Evolutionary conservation across 129 eudicot species (phyloP), one percentile per base, ranked within the genome.

Genomic region (Arctium lappa): DNA sequence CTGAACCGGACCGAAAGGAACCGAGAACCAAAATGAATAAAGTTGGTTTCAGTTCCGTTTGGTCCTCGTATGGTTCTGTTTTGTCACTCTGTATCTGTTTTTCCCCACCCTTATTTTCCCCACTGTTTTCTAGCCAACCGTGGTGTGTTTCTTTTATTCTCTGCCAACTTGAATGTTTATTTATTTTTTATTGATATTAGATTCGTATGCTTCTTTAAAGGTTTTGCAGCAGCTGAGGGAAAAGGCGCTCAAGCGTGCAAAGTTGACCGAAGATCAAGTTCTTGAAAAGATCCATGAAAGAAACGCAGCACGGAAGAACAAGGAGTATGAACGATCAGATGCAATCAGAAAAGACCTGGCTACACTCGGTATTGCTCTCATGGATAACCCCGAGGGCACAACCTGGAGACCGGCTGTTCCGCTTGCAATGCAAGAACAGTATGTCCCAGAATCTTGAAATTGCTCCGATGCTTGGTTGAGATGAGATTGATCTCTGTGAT

Each of bases 381-480:
- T 93, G 98, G 99, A 95, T 83, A 91, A 86, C 81, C 97, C 99
- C 0, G 90, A 91, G 12, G 97, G 98, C 82, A 93, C 99, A 2
- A 81, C 90, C 32, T 95, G 99, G 99, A 91, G 98, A 89, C 99
- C 99, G 2, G 93, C 89, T 30, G 62, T 93, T 87, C 99, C 99
- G 0, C 90, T 88, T 62, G 88, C 93, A 8, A 75, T 95, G 88
- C 94, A 95, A 88, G 94, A 92, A 66, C 85, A 83, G 79, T 83
- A 50, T 80, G 82, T 50, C 31, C 39, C 83, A 62, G 78, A 85
- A 80, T 78, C 87, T 63, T 89, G 82, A 87, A 81, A 33, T 8
- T 65, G 76, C 31, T 62, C 2, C 6, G 27, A 12, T 12, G 66
- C 6, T 15, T 15, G 6, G 18, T 53, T 15, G 63, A 12, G 63